Conservation (phyloP, 257 asterid species). For the Solanum rostratum region DNA sequence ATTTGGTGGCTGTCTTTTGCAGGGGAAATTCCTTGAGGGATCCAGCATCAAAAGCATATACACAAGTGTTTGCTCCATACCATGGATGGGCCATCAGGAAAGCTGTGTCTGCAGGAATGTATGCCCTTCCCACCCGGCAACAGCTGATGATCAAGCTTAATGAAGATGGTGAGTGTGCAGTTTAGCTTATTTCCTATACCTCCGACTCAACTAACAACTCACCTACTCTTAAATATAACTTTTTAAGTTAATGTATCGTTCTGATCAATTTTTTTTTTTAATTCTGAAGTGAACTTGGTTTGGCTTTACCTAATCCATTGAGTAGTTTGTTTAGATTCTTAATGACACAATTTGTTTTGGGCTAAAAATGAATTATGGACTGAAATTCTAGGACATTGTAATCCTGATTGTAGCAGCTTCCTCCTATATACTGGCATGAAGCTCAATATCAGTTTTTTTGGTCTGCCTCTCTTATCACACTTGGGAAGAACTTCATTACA, state of each 20-base stretch:
- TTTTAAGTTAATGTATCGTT: not conserved
- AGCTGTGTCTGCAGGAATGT: slow-evolving; percentile 91
- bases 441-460: not conserved
- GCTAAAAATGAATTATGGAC: not conserved
- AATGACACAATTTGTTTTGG: not conserved
- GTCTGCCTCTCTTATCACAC: not conserved
- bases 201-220: not conserved
- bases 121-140: slow-evolving; percentile 77
- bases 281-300: not conserved
- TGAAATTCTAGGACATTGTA: not conserved
- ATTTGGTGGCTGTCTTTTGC: slow-evolving; percentile 2
- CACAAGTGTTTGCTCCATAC: slow-evolving; percentile 82
- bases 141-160: slow-evolving; percentile 73
- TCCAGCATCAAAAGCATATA: slow-evolving; percentile 84
- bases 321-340: not conserved
- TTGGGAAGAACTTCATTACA: not conserved
- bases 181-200: not conserved
- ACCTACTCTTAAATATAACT: not conserved
- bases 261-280: not conserved
- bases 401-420: not conserved
- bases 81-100: slow-evolving; percentile 92
- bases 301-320: not conserved
- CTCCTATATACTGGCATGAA: not conserved
- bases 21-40: slow-evolving; percentile 69
- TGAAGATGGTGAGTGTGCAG: slow-evolving; percentile 70